Evolutionary conservation across 768 basidiomycete species (phyloP).

Genomic region (Boletus eberwhitei): DNA sequence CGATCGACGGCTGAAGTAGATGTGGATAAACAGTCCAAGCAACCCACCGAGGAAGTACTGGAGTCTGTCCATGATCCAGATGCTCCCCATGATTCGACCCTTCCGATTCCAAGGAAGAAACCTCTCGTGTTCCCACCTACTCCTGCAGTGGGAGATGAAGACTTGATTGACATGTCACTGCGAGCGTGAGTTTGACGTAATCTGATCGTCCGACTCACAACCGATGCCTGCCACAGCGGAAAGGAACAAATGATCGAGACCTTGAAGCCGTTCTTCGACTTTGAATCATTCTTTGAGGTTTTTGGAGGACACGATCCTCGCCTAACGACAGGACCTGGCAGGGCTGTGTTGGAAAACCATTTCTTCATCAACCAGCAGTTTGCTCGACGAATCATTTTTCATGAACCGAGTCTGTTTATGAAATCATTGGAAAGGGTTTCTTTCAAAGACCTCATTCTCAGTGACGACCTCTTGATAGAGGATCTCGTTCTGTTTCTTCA

Average conservation of each 20-base stretch:
- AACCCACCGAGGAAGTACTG: not conserved
- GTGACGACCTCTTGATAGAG: conserved; percentile 28
- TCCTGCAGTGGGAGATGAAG: conserved; percentile 10
- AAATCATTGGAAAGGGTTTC: conserved; percentile 32
- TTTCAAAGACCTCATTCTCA: conserved; percentile 30
- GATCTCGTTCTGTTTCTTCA: conserved; percentile 15
- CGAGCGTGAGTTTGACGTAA: conserved; percentile 4
- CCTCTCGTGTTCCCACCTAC: not conserved
- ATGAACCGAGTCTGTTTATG: conserved; percentile 28
- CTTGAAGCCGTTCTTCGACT: conserved; percentile 1
- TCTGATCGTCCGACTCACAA: not conserved
- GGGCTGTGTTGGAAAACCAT: not conserved
- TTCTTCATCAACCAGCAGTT: conserved; percentile 21
- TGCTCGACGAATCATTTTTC: conserved; percentile 28
- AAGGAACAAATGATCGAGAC: not conserved
- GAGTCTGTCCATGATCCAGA: not conserved
- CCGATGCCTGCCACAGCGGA: conserved; percentile 1
- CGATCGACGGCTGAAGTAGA: not conserved
- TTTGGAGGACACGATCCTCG: too few relatives aligned
- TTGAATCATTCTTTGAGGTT: not conserved
- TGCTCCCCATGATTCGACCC: not conserved
- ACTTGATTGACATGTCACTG: conserved; percentile 13
- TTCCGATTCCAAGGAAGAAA: not conserved
- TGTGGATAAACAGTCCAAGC: not conserved
- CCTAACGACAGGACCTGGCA: not conserved